Evolutionary conservation across 495 filamentous ascomycete genomes (phyloP).

Genomic region (Penicillium arizonense): DNA sequence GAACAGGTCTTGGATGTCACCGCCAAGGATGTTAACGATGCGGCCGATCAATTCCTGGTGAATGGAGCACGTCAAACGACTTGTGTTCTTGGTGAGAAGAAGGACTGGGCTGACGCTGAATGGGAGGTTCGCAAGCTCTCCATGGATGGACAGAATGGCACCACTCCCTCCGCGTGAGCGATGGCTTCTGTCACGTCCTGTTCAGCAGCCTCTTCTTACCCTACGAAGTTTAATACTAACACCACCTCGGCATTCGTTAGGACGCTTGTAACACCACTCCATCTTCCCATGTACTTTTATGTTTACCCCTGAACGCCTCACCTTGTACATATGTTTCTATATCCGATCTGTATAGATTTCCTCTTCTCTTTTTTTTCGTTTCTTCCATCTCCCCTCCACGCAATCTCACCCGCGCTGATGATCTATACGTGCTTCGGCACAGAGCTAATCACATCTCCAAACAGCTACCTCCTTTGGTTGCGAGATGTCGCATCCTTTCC

Average conservation of each 20-base stretch:
- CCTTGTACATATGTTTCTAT: constrained; percentile 30
- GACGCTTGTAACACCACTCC: constrained; percentile 1
- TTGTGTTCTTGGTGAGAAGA: constrained; percentile 81
- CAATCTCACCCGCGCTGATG: constrained; percentile 18
- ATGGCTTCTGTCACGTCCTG: neutral
- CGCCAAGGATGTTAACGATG: constrained; percentile 73
- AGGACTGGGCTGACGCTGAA: constrained; percentile 61
- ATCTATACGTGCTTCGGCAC: constrained; percentile 43
- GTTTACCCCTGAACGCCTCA: constrained; percentile 2
- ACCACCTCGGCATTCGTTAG: neutral
- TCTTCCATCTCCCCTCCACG: neutral
- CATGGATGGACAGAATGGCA: constrained; percentile 27
- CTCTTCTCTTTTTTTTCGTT: constrained; percentile 12
- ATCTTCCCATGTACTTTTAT: constrained; percentile 22
- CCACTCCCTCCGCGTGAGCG: constrained; percentile 19
- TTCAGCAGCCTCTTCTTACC: neutral
- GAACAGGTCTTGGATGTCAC: constrained; percentile 87
- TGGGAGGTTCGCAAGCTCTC: constrained; percentile 47
- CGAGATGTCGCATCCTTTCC: constrained; percentile 22
- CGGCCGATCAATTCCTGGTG: constrained; percentile 78
- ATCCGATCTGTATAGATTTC: constrained; percentile 12
- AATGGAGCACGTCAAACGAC: constrained; percentile 54
- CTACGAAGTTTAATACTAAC: neutral
- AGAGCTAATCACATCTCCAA: constrained; percentile 38
- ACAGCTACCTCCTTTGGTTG: constrained; percentile 24